phyloP scores from a whole-genome alignment of 176 grass and related monocot species.

The Carex myosuroides region DNA sequence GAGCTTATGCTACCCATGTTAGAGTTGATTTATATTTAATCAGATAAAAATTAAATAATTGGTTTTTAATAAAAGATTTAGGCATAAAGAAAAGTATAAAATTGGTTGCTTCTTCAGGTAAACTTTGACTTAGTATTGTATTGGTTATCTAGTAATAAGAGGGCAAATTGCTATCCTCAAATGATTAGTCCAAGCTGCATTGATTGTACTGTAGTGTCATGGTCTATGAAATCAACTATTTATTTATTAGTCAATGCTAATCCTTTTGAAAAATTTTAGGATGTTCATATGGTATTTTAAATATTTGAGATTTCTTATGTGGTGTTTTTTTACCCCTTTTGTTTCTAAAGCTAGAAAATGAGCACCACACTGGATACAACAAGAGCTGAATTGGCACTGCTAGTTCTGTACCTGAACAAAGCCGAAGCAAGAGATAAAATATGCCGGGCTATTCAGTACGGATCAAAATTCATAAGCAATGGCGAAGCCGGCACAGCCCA shows the following conservation, averaged over 20 bases:
- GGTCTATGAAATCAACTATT: background rate
- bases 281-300: background rate
- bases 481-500: constrained; percentile 70
- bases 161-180: constrained; percentile 4
- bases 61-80: no score
- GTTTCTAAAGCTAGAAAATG: constrained; percentile 27
- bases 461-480: constrained; percentile 76
- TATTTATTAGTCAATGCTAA: background rate
- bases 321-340: background rate
- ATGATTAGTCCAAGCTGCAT: constrained; percentile 3
- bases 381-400: constrained; percentile 57
- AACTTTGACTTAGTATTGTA: constrained; percentile 10
- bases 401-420: constrained; percentile 74
- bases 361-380: constrained; percentile 35
- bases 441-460: constrained; percentile 77
- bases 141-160: background rate
- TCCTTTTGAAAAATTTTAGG: background rate
- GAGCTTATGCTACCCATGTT: background rate
- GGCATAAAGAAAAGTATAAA: background rate
- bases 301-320: background rate
- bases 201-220: background rate
- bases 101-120: constrained; percentile 1
- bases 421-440: constrained; percentile 89
- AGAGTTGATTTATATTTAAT: background rate
- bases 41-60: background rate